Conservation (phyloP, 352 stramenopile genomes). For the Phytophthora hibernalis region DNA sequence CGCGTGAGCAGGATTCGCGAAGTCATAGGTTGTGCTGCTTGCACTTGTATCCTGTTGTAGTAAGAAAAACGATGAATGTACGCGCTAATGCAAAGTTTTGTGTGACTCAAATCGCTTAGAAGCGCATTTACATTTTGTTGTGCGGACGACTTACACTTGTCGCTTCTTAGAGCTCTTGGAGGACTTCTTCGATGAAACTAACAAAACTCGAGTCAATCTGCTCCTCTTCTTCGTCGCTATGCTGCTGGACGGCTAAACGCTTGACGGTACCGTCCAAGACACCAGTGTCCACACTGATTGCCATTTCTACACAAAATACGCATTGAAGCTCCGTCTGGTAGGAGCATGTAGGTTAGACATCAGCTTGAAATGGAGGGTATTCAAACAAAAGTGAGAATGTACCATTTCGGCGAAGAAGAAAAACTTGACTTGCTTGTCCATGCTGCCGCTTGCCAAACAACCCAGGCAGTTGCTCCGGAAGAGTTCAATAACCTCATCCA, state of each 20-base stretch:
- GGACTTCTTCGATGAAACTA: constrained; percentile 79
- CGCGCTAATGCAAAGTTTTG: neutral
- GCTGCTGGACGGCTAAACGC: constrained; percentile 67
- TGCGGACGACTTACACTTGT: constrained; percentile 21
- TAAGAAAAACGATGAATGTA: constrained; percentile 5
- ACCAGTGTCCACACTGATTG: constrained; percentile 66
- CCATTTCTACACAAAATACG: constrained; percentile 85
- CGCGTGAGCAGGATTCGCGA: constrained; percentile 14
- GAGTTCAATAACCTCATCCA: constrained; percentile 78
- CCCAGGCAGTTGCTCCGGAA: constrained; percentile 76
- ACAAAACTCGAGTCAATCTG: constrained; percentile 89
- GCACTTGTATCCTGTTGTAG: neutral
- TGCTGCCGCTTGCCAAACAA: constrained; percentile 80
- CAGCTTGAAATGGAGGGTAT: neutral
- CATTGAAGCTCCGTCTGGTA: constrained; percentile 76
- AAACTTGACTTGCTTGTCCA: constrained; percentile 85
- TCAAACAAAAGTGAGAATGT: constrained; percentile 6
- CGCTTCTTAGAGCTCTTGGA: constrained; percentile 66
- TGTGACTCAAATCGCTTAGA: neutral
- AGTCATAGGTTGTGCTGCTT: neutral
- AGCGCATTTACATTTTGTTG: constrained; percentile 4
- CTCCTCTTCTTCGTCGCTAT: constrained; percentile 68
- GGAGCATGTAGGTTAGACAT: constrained; percentile 12
- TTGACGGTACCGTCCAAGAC: constrained; percentile 73
- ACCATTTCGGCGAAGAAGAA: constrained; percentile 91